A percentile compares a stretch with the other conserved stretches of the same genome.
Conservation (phyloP, 2,329 filamentous ascomycete species). For the Penicillium rolfsii region DNA sequence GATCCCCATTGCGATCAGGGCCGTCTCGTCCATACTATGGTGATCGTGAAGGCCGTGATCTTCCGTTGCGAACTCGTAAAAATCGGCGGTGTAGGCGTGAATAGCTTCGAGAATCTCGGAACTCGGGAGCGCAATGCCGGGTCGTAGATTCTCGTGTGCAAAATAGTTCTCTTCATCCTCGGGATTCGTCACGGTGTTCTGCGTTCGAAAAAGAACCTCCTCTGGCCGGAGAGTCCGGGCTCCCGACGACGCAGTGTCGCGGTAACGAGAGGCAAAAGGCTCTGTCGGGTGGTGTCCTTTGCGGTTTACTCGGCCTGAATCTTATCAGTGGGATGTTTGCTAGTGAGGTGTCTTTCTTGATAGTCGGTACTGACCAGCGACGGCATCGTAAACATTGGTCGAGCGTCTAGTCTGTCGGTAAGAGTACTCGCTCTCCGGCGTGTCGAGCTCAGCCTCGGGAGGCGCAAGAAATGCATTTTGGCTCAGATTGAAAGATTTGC, state of each 20-base stretch:
- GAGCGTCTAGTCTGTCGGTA: slow-evolving; percentile 36
- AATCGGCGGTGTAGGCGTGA: slow-evolving; percentile 61
- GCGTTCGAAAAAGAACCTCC: slow-evolving; percentile 60
- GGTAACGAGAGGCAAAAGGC: slow-evolving; percentile 34
- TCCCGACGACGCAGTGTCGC: slow-evolving; percentile 41
- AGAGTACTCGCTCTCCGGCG: slow-evolving; percentile 13
- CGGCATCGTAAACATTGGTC: slow-evolving; percentile 61
- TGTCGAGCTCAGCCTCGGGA: slow-evolving; percentile 10
- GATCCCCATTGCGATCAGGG: slow-evolving; percentile 63
- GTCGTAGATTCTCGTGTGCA: slow-evolving; percentile 52
- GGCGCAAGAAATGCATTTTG: slow-evolving; percentile 5
- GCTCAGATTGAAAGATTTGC: slow-evolving; percentile 1
- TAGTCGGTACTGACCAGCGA: slow-evolving; percentile 51
- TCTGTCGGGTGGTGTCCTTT: slow-evolving; percentile 39
- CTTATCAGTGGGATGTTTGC: slow-evolving; percentile 15
- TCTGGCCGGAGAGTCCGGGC: slow-evolving; percentile 56
- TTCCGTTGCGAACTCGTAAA: slow-evolving; percentile 49
- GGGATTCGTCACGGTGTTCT: slow-evolving; percentile 55
- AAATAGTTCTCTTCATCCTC: slow-evolving; percentile 61
- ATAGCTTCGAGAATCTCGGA: slow-evolving; percentile 61
- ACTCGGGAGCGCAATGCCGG: slow-evolving; percentile 52
- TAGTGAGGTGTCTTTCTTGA: neutral
- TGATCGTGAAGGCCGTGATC: slow-evolving; percentile 47
- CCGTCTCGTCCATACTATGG: slow-evolving; percentile 64
- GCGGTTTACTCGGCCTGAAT: slow-evolving; percentile 51